Evolutionary conservation across 2,329 filamentous ascomycete species (phyloP), one percentile per base, ranked within the genome.

Genomic region (Didymella segeticola): DNA sequence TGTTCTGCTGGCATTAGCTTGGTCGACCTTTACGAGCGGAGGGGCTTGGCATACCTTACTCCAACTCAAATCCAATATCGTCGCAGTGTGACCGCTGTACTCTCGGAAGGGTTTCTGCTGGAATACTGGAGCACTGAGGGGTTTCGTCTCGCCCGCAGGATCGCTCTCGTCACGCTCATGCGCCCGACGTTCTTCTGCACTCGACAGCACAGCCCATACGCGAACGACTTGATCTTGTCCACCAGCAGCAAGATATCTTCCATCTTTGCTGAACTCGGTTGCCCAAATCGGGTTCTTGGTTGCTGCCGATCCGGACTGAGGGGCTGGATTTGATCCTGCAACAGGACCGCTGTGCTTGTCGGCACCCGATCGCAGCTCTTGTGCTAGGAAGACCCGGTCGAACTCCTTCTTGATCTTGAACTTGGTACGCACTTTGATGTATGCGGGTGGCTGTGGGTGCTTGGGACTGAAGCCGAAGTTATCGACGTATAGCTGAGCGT

Each of bases 11-110:
- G 27, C 38, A 23, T 50, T 19, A 51, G 34, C 14, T 11, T 17
- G 22, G 6, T 29, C 8, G 7, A 7, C 5, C n/a, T 9, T 36
- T 22, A 12, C 14, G 8, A 11, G 9, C 1, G 25, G 12, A 19
- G 14, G 14, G 8, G 8, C 2, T 9, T 12, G 5, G 12, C 53
- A 47, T 48, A 83, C 82, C 76, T 98, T 99, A 79, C 93, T 98
- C 95, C 95, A 99, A 72, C 91, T 96, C 55, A 99, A 75, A 70
- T 96, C 93, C 60, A 99, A 78, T 5, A 99, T 86, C 63, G 96
- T 93, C 14, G 89, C 88, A 0, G 86, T 88, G 70, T 99, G 95
- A 4, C 92, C 93, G 47, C 83, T 78, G 61, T 95, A 97, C 68
- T 96, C 89, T 49, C 88, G 84, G 9, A 90, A 73, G 0, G 93